Percentiles rank a stretch among this genome's conserved stretches.
These are phyloP conservation scores for Neurospora sp. DNA, from an alignment of 495 filamentous ascomycete genomes.

Conservation along the genomic window DNA sequence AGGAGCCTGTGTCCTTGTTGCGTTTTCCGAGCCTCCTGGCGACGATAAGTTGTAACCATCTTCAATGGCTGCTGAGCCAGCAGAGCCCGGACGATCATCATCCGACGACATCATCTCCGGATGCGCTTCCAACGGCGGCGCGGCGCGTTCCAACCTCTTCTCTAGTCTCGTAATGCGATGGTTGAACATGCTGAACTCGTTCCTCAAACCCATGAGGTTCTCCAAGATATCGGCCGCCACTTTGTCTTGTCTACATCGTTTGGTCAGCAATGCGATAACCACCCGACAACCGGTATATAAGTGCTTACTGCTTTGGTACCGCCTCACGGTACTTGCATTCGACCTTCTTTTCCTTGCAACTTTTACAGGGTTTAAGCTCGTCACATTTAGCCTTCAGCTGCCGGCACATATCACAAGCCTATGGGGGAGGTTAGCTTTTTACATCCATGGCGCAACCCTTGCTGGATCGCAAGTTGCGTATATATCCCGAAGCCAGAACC, in stretches of 20 bases:
- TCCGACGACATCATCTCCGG: slow-evolving; percentile 5
- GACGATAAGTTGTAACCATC: slow-evolving; percentile 13
- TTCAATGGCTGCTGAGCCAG: slow-evolving; percentile 13
- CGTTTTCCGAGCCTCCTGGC: slow-evolving; percentile 7
- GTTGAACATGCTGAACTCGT: slow-evolving; percentile 22
- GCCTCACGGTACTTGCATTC: slow-evolving; percentile 58
- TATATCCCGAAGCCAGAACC: neutral
- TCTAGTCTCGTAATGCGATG: slow-evolving; percentile 19
- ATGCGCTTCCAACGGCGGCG: slow-evolving; percentile 6
- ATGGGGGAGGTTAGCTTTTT: slow-evolving; percentile 18
- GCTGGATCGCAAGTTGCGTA: neutral
- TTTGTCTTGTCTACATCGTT: slow-evolving; percentile 39
- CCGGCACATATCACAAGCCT: slow-evolving; percentile 62
- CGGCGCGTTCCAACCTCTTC: slow-evolving; percentile 8
- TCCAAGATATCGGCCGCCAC: slow-evolving; percentile 41
- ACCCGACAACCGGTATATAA: neutral
- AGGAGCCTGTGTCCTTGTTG: slow-evolving; percentile 1
- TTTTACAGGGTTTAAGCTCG: slow-evolving; percentile 51
- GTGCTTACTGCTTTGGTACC: slow-evolving; percentile 54
- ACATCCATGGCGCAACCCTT: neutral
- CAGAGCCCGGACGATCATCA: slow-evolving; percentile 16
- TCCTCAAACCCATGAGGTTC: slow-evolving; percentile 21
- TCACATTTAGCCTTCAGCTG: slow-evolving; percentile 64
- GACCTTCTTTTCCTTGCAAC: slow-evolving; percentile 45
- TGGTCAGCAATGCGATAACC: slow-evolving; percentile 8